phyloP scores from a whole-genome alignment of 2,329 filamentous ascomycete genomes.

The Dothistroma septosporum region DNA sequence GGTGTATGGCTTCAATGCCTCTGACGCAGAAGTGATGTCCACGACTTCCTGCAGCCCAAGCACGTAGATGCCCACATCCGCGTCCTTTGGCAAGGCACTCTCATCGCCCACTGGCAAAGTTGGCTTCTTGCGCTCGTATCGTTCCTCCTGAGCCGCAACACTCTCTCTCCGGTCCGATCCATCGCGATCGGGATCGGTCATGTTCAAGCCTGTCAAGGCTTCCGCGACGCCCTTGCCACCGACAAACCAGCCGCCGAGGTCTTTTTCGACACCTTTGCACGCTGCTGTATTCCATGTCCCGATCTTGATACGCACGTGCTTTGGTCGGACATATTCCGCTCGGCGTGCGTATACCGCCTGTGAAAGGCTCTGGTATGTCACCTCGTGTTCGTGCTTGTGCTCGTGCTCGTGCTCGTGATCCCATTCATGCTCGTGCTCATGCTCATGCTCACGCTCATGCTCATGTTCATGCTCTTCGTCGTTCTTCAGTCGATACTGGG shows the following conservation, averaged over 20 bases:
- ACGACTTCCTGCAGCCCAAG: conserved; percentile 90
- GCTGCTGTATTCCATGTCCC: conserved; percentile 94
- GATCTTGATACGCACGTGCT: conserved; percentile 77
- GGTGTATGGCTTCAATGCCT: conserved; percentile 71
- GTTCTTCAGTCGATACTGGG: conserved; percentile 24
- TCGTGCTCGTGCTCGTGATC: conserved; percentile 16
- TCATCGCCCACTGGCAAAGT: conserved; percentile 46
- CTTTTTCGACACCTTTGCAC: conserved; percentile 78
- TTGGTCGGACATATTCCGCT: conserved; percentile 72
- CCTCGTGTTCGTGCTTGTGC: conserved; percentile 18
- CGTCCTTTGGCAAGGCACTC: conserved; percentile 50
- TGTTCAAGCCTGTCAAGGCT: conserved; percentile 53
- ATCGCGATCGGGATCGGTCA: conserved; percentile 22
- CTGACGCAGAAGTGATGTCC: conserved; percentile 72
- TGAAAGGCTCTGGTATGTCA: conserved; percentile 39
- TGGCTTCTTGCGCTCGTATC: conserved; percentile 40
- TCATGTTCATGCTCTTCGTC: conserved; percentile 17
- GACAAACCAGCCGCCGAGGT: conserved; percentile 85
- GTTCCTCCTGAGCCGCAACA: conserved; percentile 47
- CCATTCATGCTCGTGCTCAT: no score
- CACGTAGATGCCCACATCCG: conserved; percentile 82
- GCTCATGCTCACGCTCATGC: no score
- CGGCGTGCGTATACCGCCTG: conserved; percentile 66
- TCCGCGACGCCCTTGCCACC: conserved; percentile 67
- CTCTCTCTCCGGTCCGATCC: conserved; percentile 36